Evolutionary conservation across 257 asterid genomes (phyloP).

Genomic region (Hygrophila difformis): DNA sequence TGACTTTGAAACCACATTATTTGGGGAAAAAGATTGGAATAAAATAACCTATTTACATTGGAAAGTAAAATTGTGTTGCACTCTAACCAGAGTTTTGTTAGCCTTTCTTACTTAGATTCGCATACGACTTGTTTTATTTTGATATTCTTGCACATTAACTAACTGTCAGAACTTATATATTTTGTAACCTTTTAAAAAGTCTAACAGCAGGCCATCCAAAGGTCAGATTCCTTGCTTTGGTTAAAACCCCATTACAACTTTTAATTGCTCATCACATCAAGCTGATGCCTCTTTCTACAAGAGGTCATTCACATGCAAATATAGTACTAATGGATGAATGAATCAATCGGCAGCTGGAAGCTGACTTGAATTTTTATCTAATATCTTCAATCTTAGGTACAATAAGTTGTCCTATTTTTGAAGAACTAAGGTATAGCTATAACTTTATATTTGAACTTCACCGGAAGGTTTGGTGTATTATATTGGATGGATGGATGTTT

Average conservation of each 20-base stretch:
- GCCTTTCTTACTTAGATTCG: conserved; percentile 23
- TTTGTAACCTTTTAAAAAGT: conserved; percentile 40
- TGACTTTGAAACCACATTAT: conserved; percentile 7
- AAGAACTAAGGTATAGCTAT: too few relatives aligned
- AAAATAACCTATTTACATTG: background rate
- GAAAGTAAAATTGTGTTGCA: conserved; percentile 1
- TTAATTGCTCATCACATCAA: conserved; percentile 80
- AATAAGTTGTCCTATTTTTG: too few relatives aligned
- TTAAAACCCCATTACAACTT: conserved; percentile 98
- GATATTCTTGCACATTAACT: conserved; percentile 11
- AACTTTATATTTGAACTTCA: too few relatives aligned
- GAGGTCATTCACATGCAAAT: conserved; percentile 99
- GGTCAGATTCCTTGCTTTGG: conserved; percentile 99
- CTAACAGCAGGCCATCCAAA: conserved; percentile 87
- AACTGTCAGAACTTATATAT: conserved; percentile 11
- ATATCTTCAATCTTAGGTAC: too few relatives aligned
- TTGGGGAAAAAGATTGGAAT: conserved; percentile 14
- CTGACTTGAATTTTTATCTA: too few relatives aligned
- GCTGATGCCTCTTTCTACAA: conserved; percentile 63
- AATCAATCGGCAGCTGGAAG: too few relatives aligned
- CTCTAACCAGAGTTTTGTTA: conserved; percentile 5
- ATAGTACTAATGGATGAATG: too few relatives aligned
- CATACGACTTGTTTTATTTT: conserved; percentile 60
- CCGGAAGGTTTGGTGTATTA: too few relatives aligned
- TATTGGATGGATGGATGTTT: too few relatives aligned